Evolutionary conservation across 352 stramenopile species (phyloP), one percentile per base, ranked within the genome.

Genomic region (Globisporangium heterothallicum): DNA sequence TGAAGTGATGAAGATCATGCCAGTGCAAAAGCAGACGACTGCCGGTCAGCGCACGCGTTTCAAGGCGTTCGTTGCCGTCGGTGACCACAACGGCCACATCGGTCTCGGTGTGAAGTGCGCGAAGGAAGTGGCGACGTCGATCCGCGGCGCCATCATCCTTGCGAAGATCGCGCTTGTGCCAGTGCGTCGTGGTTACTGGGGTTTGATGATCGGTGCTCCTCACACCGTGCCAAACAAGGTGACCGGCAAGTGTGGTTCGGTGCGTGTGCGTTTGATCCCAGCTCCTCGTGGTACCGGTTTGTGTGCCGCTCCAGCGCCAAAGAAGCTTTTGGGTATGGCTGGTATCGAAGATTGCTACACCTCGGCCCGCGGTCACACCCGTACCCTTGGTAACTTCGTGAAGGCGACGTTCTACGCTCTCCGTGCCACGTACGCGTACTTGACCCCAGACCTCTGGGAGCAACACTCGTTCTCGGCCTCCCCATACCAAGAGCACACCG

Each of bases 1-100:
- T 74, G 97, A 99, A 70, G 96, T 99, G 48, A 99, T 99, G 96
- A 99, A 99, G 88, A 99, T 99, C 85, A 99, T 99, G 94, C 96
- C 97, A 55, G 97, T 99, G 49, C 97, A 99, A 83, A 99, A 99
- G 93, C 96, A 99, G 83, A 98, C 94, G 46, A 98, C 95, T 40
- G 97, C 97, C 58, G 97, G 97, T 85, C 97, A 99, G 88, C 88
- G 97, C 58, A 99, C 97, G 63, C 90, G 97, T 58, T 99, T 99
- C 92, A 99, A 99, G 86, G 97, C 97, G 32, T 99, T 99, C 73
- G 97, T 99, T 26, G 97, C 96, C 56, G 94, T 99, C 49, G 97
- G 97, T 65, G 97, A 99, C 75, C 83, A 64, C 79, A 93, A 97
- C 70, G 97, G 97, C 71, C 97, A 99, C 91, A 97, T 99, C 70